Evolutionary conservation across 2,329 filamentous ascomycete genomes (phyloP).

Genomic region (Sclerotinia subarctica): DNA sequence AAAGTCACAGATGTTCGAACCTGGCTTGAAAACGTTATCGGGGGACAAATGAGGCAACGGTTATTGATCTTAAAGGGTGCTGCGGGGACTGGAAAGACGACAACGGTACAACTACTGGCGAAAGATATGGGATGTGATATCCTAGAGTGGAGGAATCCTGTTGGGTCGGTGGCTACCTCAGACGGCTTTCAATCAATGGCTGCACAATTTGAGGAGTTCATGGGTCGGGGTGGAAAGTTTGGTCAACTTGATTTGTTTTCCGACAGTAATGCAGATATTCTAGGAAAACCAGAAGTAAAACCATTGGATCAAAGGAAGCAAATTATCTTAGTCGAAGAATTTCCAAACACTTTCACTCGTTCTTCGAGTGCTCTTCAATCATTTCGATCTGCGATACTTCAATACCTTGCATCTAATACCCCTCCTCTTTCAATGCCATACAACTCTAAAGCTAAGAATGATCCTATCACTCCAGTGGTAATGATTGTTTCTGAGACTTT

Average conservation of each 20-base stretch:
- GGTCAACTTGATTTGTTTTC: slow-evolving; percentile 58
- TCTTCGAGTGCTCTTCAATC: slow-evolving; percentile 62
- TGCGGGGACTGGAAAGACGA: slow-evolving; percentile 90
- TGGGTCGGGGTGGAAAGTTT: slow-evolving; percentile 78
- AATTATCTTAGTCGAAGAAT: slow-evolving; percentile 76
- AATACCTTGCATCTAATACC: slow-evolving; percentile 68
- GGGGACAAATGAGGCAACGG: slow-evolving; percentile 63
- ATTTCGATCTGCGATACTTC: slow-evolving; percentile 72
- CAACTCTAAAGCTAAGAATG: slow-evolving; percentile 36
- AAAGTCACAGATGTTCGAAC: slow-evolving; percentile 82
- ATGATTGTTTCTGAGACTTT: slow-evolving; percentile 91
- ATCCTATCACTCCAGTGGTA: slow-evolving; percentile 67
- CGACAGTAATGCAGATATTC: slow-evolving; percentile 29
- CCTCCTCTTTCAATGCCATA: slow-evolving; percentile 52
- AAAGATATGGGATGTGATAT: slow-evolving; percentile 73
- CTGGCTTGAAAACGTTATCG: slow-evolving; percentile 76
- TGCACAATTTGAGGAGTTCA: slow-evolving; percentile 86
- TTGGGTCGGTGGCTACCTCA: slow-evolving; percentile 53
- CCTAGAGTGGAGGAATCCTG: slow-evolving; percentile 87
- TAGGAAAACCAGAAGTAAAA: slow-evolving; percentile 35
- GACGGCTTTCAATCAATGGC: slow-evolving; percentile 68
- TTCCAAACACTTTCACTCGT: slow-evolving; percentile 70
- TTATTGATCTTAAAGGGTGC: slow-evolving; percentile 84
- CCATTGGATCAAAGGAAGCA: slow-evolving; percentile 43
- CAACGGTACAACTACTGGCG: slow-evolving; percentile 75